Base-by-base conservation (phyloP, 1,284 basidiomycete genomes). In the Pascua guehoae region DNA sequence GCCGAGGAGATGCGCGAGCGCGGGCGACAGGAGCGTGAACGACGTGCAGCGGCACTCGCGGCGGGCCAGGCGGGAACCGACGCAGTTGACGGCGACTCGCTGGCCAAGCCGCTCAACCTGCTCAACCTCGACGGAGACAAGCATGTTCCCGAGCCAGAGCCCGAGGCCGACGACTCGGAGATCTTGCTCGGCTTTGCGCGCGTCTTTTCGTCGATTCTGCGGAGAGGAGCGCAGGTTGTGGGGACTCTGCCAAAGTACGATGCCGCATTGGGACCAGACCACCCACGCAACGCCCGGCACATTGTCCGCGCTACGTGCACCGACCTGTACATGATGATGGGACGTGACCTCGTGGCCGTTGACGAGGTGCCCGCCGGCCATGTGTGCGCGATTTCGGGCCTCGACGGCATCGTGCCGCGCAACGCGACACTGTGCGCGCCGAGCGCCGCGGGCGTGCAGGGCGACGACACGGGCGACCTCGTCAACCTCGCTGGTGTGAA, bases 321-420 rank as follows among this genome's bases (percentile, higher is more conserved):
- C 60, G 86, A 86, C 8, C 77, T 99, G 54, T 99, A 98, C 79
- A 86, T 89, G 65, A 97, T 98, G 90, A 98, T 99, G 96, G 96
- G 96, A 4, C 82, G 91, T 42, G 94, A 98, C 69, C 82, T 99
- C 16, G 85, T 91, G 0, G 81, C 87, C 0, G 91, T 97, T 4
- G 81, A 88, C 44, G 82, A 82, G 60, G 92, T 98, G 0, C 84
- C 83, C n/a, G 94, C 96, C 0, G 96, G 96, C 12, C 95, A 97
- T 71, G 90, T 96, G 2, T 98, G 97, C 67, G 96, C 94, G 1
- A 85, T 98, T 58, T 87, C 83, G 56, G 96, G 96, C 0, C 76
- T 98, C 51, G 90, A 91, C 67, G 91, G 92, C 0, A 88, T 86
- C 63, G 91, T 98, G 0, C 88, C 89, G 81, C 82, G 95, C 54